Base-by-base conservation (phyloP, 768 basidiomycete genomes). In the Serendipita sp. region DNA sequence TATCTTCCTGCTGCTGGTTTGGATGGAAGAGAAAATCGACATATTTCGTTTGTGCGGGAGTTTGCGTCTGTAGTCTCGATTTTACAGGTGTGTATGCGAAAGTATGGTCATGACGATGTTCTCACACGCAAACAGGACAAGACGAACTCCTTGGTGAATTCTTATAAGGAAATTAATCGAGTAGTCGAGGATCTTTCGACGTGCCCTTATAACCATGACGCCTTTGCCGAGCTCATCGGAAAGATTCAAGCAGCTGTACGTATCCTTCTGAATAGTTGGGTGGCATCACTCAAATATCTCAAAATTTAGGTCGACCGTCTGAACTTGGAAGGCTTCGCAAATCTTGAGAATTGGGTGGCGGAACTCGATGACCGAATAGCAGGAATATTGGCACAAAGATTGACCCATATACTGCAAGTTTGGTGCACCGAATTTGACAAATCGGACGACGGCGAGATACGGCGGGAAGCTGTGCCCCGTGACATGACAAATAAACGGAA, bases 301-400 rank as follows among this genome's bases (percentile, higher is more conserved):
- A 30, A 1, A 8, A 15, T 18, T 2, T 68, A 93, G 87, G 91
- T 97, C 67, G 96, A 98, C 74, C 83, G 87, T 41, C 80, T 99
- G 66, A 98, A 97, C 72, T 75, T 99, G 67, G 95, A 98, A 72
- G 95, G 96, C 15, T 99, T 95, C 69, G 84, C 90, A 23, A 91
- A 95, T 72, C 81, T 99, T 51, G 95, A 97, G 69, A 80, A 85
- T 60, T 98, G 96, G 86, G 91, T 96, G 0, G 81, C 83, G 1
- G 85, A 89, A 65, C 80, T 94, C 48, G 83, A 84, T 72, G 81
- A 84, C 68, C 82, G 85, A 67, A 94, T 98, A 68, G 91, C 96
- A 71, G 78, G 75, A 3, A 88, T 91, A 63, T 77, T 98, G 0
- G 75, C 88, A 16, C 82, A 84, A 65, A 83, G 95, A 23, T 73